Base-by-base conservation (phyloP, 2,329 filamentous ascomycete genomes). In the Trichoderma asperellum region DNA sequence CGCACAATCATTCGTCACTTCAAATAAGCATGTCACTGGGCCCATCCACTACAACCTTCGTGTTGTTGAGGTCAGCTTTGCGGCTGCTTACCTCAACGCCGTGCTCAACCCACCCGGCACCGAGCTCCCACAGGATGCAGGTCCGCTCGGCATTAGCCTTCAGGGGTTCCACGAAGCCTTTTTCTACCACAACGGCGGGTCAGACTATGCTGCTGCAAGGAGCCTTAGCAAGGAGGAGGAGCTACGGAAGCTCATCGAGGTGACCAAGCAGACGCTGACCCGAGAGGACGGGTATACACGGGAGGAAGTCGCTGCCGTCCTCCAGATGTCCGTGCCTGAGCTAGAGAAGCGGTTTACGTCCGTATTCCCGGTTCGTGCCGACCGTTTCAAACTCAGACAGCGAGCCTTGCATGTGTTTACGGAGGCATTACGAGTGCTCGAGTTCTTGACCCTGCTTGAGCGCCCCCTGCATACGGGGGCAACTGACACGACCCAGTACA, bases 1-100 rank as follows among this genome's bases (percentile, higher is more conserved):
- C 73, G 95, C 94, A 8, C 96, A 99, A 79, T 96, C 92, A 70
- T 97, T 97, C 78, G 92, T 99, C 71, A 91, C 91, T 18, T 92
- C 95, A 5, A 94, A 98, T 84, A 99, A 99, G 83, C 92, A 96
- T 77, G 92, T 95, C 71, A 97, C 95, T 1, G 96, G 91, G 0
- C 95, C 95, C 0, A 90, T 96, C 72, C 93, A 95, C 85, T 99
- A 98, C 85, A 99, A 99, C 80, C 87, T 99, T 29, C 91, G 96
- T 34, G 96, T 99, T 1, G 96, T 97, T 47, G 96, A 99, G 81
- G 96, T 93, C 82, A 96, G 92, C 66, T 86, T 99, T 37, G 96
- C 96, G 3, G 94, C 96, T 3, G 87, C 86, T 29, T 89, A 87
- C 76, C 84, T 91, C 70, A 84, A 89, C 73, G 86, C 88, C 32